Base-by-base conservation (phyloP, 176 grass and related monocot genomes). In the Ensete glaucum region DNA sequence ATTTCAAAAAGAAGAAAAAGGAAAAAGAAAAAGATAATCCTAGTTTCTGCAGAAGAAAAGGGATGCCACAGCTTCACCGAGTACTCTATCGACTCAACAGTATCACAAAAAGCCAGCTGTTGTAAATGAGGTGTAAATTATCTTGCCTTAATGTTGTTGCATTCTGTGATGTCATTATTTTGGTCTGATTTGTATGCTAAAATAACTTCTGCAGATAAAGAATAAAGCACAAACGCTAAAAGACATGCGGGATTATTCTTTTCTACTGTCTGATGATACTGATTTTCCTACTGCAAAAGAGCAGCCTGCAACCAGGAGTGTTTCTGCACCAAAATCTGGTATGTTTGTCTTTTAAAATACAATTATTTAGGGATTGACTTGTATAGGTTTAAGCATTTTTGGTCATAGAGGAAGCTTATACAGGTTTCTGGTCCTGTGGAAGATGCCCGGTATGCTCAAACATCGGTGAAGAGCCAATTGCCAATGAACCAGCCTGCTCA, bases 221-320 rank as follows among this genome's bases (percentile, higher is more conserved):
- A 86, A 55, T 79, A 97, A 97, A 78, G 84, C 52, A 25, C 87
- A 93, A 25, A 81, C 87, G 10, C 84, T 97, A 23, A 82, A 89
- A 29, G 80, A 87, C 71, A 92, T 84, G 49, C 66, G 88, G 27
- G 90, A 98, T 68, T 98, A 88, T 84, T 98, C 88, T 16, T 89
- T 82, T 85, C 66, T 89, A 5, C 83, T 98, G 52, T 88, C 85
- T 3, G 90, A 91, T 70, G 94, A 97, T 82, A 67, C 75, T 78
- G 84, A 91, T 71, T 29, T 64, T 73, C 27, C 80, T 62, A 2
- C 52, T 52, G 74, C 72, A 50, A 82, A 86, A 16, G 81, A 77
- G 43, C 43, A 56, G 14, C 15, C 67, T 78, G 12, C 24, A 20
- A 73, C 15, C 48, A 79, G 34, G 60, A 16, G 58, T 79, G 64